A percentile compares a stretch with the other conserved stretches of the same genome.
These are phyloP conservation scores for Colletotrichum brevisporum DNA, from an alignment of 2,329 filamentous ascomycete genomes.

Conservation along the genomic window DNA sequence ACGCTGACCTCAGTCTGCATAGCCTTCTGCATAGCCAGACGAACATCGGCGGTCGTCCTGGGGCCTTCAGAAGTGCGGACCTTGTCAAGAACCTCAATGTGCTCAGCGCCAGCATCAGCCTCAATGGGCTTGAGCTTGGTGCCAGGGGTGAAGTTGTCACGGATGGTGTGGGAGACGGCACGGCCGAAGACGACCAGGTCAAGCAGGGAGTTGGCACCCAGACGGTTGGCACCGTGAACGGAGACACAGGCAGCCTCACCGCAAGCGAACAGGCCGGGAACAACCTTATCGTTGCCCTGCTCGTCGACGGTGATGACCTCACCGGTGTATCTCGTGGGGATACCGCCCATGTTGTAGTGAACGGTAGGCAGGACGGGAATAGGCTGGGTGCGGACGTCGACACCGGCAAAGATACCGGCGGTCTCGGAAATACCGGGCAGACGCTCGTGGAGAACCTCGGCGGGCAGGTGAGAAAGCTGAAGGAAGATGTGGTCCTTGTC, in stretches of 20 bases:
- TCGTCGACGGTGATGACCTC: slow-evolving; percentile 93
- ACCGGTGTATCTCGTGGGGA: slow-evolving; percentile 96
- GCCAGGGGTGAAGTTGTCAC: slow-evolving; percentile 91
- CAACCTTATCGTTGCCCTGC: slow-evolving; percentile 89
- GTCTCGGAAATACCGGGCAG: slow-evolving; percentile 99
- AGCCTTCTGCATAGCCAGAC: slow-evolving; percentile 94
- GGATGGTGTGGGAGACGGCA: slow-evolving; percentile 96
- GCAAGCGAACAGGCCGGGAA: slow-evolving; percentile 95
- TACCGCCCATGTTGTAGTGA: slow-evolving; percentile 99
- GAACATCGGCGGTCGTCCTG: slow-evolving; percentile 90
- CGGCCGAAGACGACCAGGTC: slow-evolving; percentile 98
- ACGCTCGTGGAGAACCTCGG: slow-evolving; percentile 94
- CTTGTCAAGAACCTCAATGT: slow-evolving; percentile 88
- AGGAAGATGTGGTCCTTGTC: slow-evolving; percentile 99
- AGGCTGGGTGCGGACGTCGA: slow-evolving; percentile 96
- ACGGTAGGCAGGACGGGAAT: slow-evolving; percentile 97
- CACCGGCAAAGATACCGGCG: slow-evolving; percentile 95
- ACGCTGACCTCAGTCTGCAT: slow-evolving; percentile 99
- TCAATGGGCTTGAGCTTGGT: slow-evolving; percentile 83
- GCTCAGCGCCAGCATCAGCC: slow-evolving; percentile 89
- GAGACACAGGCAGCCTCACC: slow-evolving; percentile 98
- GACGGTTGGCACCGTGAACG: slow-evolving; percentile 97
- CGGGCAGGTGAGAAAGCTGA: slow-evolving; percentile 93
- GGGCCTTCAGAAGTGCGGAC: slow-evolving; percentile 87
- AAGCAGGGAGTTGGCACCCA: slow-evolving; percentile 97